Evolutionary conservation across 2,329 filamentous ascomycete species (phyloP), one percentile per base, ranked within the genome.

Genomic region (Fusarium oxysporum): DNA sequence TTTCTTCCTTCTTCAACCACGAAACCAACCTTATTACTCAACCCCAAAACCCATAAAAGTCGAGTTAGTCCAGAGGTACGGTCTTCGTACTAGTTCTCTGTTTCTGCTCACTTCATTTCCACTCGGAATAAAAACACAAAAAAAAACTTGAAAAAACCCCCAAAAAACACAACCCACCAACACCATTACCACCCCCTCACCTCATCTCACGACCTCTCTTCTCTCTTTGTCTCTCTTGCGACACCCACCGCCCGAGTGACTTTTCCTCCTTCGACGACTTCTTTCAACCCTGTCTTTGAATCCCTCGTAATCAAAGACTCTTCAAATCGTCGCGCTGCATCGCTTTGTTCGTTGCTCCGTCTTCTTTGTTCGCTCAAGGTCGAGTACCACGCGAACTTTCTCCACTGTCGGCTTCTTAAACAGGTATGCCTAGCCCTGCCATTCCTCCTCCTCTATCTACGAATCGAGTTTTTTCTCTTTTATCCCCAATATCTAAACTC

Each of bases 101-200:
- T 87, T 86, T 87, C 88, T 86, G 83, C 84, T 85, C 86, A 83
- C 83, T 84, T 86, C 84, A 70, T 84, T 84, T 80, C 80, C 82
- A 82, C 81, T 82, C 81, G 82, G 70, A 80, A 84, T 83, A 88
- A 88, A 87, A 83, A 82, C 82, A 83, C 79, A 82, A 86, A 89
- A 90, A 90, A 90, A 90, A 89, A 78, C 80, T 83, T 84, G 86
- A 88, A 90, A 89, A 83, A 82, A 81, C 74, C 79, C 80, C 80
- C 84, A 84, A 88, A 90, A 86, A 84, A 90, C 71, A 68, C 74
- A 74, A 72, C 74, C 70, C 65, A 70, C 71, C 70, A 54, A 54
- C 35, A 54, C 50, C 50, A 40, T 33, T 40, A 53, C 50, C 28
- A 72, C 73, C 75, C 69, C 71, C 64, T 68, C 72, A 67, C 71